Evolutionary conservation across 495 filamentous ascomycete genomes (phyloP).

Genomic region (Penicillium steckii): DNA sequence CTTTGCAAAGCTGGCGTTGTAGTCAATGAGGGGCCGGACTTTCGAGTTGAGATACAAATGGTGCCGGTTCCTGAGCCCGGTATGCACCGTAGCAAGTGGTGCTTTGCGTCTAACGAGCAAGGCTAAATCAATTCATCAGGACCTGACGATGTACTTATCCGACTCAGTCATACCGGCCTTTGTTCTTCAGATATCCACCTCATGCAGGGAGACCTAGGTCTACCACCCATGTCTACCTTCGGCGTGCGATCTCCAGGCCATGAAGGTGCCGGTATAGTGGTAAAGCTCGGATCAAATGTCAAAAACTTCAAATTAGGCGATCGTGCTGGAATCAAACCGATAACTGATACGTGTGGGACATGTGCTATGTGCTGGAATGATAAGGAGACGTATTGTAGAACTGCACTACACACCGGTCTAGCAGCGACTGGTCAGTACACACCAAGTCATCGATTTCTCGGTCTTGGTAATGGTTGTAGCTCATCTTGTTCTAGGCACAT

Average conservation of each 20-base stretch:
- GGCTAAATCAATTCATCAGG: conserved; percentile 31
- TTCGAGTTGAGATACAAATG: conserved; percentile 48
- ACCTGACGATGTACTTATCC: conserved; percentile 47
- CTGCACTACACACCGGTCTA: conserved; percentile 33
- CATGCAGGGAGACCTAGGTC: conserved; percentile 44
- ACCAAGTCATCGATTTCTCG: no score
- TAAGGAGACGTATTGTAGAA: conserved; percentile 43
- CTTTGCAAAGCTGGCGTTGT: conserved; percentile 55
- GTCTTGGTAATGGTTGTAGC: no score
- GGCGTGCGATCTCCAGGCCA: conserved; percentile 51
- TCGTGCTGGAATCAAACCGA: conserved; percentile 57
- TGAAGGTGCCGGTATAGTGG: conserved; percentile 57
- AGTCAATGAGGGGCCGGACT: conserved; percentile 53
- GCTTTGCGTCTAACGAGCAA: no score
- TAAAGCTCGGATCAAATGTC: conserved; percentile 50
- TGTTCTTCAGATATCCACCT: conserved; percentile 51
- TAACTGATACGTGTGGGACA: conserved; percentile 49
- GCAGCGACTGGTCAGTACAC: conserved; percentile 27
- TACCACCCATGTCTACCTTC: conserved; percentile 47
- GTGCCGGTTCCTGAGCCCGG: conserved; percentile 54
- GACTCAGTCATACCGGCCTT: conserved; percentile 47
- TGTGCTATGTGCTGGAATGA: conserved; percentile 49
- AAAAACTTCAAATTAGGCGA: conserved; percentile 57
- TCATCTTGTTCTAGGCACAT: conserved; percentile 50
- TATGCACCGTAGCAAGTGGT: conserved; percentile 10